Percentiles rank a stretch among this genome's conserved stretches.
Conservation (phyloP, 1,284 basidiomycete genomes). For the Vanrija sp. region DNA sequence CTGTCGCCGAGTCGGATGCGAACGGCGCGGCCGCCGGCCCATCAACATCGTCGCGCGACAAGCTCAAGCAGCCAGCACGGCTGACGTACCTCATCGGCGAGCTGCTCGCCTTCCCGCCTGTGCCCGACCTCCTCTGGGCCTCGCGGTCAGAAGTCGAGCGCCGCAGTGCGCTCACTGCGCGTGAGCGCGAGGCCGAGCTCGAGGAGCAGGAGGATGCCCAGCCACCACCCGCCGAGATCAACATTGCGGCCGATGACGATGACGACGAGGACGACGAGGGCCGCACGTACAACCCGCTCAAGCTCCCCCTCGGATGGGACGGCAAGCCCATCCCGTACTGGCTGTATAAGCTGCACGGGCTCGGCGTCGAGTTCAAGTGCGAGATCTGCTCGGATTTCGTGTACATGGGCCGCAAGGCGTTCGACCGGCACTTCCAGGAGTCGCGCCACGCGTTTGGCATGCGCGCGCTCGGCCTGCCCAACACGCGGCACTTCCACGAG, state of each 20-base stretch:
- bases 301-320: slow-evolving; percentile 96
- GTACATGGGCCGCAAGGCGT: slow-evolving; percentile 70
- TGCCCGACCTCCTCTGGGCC: slow-evolving; percentile 65
- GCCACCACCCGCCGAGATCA: slow-evolving; percentile 54
- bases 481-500: slow-evolving; percentile 98
- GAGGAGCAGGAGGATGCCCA: slow-evolving; percentile 67
- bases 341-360: slow-evolving; percentile 95
- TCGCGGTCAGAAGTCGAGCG: slow-evolving; percentile 96
- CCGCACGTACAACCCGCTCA: slow-evolving; percentile 94
- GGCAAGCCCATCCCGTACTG: slow-evolving; percentile 98
- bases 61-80: slow-evolving; percentile 65
- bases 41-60: slow-evolving; percentile 53
- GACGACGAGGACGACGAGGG: slow-evolving; percentile 92
- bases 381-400: slow-evolving; percentile 96
- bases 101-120: slow-evolving; percentile 61
- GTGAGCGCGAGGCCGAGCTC: slow-evolving; percentile 91
- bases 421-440: slow-evolving; percentile 60
- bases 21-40: slow-evolving; percentile 18
- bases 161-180: slow-evolving; percentile 88
- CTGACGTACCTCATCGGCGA: slow-evolving; percentile 67
- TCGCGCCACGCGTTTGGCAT: slow-evolving; percentile 96
- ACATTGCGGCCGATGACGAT: slow-evolving; percentile 51
- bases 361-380: slow-evolving; percentile 95
- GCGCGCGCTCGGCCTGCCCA: slow-evolving; percentile 93
- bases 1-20: slow-evolving; percentile 25